Base-by-base conservation (phyloP, 257 asterid species). In the Osmanthus fragrans region DNA sequence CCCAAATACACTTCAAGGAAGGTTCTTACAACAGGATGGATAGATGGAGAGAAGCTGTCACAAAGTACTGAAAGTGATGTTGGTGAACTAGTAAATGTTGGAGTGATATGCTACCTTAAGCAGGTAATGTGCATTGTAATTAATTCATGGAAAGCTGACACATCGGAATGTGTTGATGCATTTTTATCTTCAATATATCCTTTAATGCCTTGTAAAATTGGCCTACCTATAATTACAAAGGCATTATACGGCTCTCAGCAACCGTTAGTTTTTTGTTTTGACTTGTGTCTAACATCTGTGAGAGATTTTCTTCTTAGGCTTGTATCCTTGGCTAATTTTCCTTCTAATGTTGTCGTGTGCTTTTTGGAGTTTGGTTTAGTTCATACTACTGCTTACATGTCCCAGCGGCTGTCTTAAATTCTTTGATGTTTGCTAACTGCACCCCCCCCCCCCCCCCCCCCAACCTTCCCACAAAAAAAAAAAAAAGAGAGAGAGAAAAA, bases 1-100 rank as follows among this genome's bases (percentile, higher is more conserved):
- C 49, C 60, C 1, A 89, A 96, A 76, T 90, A 92, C 85, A 96
- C 99, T 81, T 92, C 99, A 42, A 88, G 99, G 84, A 96, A 88
- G 85, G 99, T 96, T 80, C 98, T 96, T 75, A 96, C 99, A 3
- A 96, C 98, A 36, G 80, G 77, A 73, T 96, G 99, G 99, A 82
- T 96, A 79, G 98, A 96, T 0, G 99, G 99, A 72, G 99, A 93
- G 89, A 96, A 96, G 87, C 90, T 96, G 47, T 96, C 99, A 63
- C 99, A 96, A 89, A 96, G 99, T 86, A 92, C 97, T 63, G 99
- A 94, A 83, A 91, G 94, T 85, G 99, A 96, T 89, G 99, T 96
- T 73, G 99, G 99, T 63, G 96, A 90, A 64, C 86, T 96, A 79
- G 99, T 96, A 30, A 96, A 96, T 83, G 99, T 96, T 71, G 99